Conservation (phyloP, 1,284 basidiomycete species). For the Xerocomus nothofagi region DNA sequence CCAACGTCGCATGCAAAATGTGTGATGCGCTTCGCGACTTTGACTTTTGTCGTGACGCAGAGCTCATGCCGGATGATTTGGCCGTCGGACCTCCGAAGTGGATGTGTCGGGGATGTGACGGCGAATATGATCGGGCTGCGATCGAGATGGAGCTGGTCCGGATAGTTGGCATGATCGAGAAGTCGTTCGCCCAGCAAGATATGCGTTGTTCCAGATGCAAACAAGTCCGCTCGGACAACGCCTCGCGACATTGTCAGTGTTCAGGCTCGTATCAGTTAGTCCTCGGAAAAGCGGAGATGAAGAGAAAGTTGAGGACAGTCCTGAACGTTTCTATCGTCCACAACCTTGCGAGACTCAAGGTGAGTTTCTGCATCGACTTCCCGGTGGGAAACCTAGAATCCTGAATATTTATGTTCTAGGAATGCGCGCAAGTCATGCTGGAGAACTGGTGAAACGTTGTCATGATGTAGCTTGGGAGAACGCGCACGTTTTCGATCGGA, state of each 20-base stretch:
- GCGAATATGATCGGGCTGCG: constrained; percentile 81
- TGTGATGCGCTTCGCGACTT: constrained; percentile 92
- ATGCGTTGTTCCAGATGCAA: constrained; percentile 85
- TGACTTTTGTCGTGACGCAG: constrained; percentile 93
- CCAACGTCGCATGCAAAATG: constrained; percentile 87
- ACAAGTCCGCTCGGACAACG: constrained; percentile 84
- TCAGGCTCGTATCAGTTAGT: constrained; percentile 81
- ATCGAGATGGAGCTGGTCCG: constrained; percentile 90
- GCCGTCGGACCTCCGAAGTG: constrained; percentile 54
- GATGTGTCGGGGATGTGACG: constrained; percentile 71
- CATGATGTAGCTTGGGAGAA: not conserved
- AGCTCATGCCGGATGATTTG: constrained; percentile 66
- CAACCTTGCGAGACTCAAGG: constrained; percentile 64
- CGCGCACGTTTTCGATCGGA: not conserved
- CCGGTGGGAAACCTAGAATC: no score
- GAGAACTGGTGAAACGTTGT: constrained; percentile 41
- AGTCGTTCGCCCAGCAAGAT: constrained; percentile 87
- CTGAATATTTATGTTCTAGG: constrained; percentile 39
- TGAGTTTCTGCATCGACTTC: constrained; percentile 34
- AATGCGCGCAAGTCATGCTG: constrained; percentile 52
- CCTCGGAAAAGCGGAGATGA: constrained; percentile 67
- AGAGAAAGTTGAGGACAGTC: constrained; percentile 72
- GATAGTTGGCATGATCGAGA: constrained; percentile 70
- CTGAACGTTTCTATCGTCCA: constrained; percentile 80
- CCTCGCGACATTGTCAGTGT: constrained; percentile 85